phyloP scores from a whole-genome alignment of 495 filamentous ascomycete species.

The Aspergillus taichungensis region DNA sequence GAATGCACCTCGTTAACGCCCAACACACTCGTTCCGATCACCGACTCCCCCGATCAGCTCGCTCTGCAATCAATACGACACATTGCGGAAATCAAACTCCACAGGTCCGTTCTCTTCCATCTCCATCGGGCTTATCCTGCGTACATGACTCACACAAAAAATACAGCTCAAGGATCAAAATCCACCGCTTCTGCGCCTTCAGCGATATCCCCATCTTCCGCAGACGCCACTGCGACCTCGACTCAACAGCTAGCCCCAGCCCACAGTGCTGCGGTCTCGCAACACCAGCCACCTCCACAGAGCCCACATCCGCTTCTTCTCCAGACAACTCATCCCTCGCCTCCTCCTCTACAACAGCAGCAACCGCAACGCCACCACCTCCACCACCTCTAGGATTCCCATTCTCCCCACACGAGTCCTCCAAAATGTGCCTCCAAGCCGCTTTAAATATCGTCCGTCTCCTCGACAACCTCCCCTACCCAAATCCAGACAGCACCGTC shows the following conservation, averaged over 20 bases:
- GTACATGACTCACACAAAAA: neutral
- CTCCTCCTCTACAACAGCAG: neutral
- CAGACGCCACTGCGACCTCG: constrained; percentile 35
- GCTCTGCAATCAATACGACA: constrained; percentile 29
- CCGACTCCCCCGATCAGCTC: constrained; percentile 16
- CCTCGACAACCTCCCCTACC: constrained; percentile 32
- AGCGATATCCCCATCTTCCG: constrained; percentile 38
- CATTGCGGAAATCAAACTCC: constrained; percentile 40
- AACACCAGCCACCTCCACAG: neutral
- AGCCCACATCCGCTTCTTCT: neutral
- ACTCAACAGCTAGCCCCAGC: constrained; percentile 3
- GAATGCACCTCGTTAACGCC: constrained; percentile 1
- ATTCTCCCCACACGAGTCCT: constrained; percentile 31
- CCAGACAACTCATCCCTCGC: neutral
- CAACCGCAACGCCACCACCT: constrained; percentile 1
- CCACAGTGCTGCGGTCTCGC: neutral
- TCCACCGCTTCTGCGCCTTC: constrained; percentile 43
- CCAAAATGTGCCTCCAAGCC: constrained; percentile 35
- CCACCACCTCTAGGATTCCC: constrained; percentile 17
- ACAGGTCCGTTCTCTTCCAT: constrained; percentile 25
- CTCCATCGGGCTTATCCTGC: neutral
- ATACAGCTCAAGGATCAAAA: constrained; percentile 39
- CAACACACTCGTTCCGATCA: neutral
- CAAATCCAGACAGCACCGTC: constrained; percentile 8
- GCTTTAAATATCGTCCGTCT: constrained; percentile 32